phyloP scores from a whole-genome alignment of 441 rosid genomes.

The Lepidium campestre region DNA sequence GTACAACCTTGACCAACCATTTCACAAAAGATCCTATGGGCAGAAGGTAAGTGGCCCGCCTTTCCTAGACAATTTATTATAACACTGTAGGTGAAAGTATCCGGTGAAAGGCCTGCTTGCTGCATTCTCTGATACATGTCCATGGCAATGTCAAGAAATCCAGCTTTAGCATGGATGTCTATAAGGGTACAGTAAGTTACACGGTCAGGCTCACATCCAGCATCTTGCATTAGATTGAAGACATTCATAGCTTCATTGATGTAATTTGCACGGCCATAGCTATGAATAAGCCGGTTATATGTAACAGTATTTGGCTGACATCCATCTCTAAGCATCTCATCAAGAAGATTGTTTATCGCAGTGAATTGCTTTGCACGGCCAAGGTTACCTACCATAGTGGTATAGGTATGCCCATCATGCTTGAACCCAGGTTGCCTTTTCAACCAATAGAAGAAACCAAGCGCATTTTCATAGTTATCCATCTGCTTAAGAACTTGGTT shows the following conservation, averaged over 20 bases:
- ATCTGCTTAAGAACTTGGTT: constrained; percentile 88
- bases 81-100: constrained; percentile 89
- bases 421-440: constrained; percentile 64
- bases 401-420: constrained; percentile 92
- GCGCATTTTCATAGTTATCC: constrained; percentile 70
- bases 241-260: constrained; percentile 68
- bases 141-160: constrained; percentile 87
- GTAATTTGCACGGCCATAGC: constrained; percentile 94
- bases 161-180: constrained; percentile 93
- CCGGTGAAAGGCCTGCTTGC: constrained; percentile 81
- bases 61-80: constrained; percentile 96
- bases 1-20: constrained; percentile 89
- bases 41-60: constrained; percentile 82
- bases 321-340: constrained; percentile 80
- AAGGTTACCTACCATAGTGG: constrained; percentile 92
- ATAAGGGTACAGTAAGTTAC: constrained; percentile 94
- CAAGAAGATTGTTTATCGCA: constrained; percentile 61
- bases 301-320: constrained; percentile 90
- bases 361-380: constrained; percentile 84
- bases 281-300: constrained; percentile 80
- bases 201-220: constrained; percentile 82
- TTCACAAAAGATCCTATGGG: constrained; percentile 72
- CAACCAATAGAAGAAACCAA: constrained; percentile 84
- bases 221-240: constrained; percentile 68
- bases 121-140: constrained; percentile 81